Evolutionary conservation across 306 rosid genomes (phyloP), one percentile per base, ranked within the genome.

Genomic region (Bauhinia variegata): DNA sequence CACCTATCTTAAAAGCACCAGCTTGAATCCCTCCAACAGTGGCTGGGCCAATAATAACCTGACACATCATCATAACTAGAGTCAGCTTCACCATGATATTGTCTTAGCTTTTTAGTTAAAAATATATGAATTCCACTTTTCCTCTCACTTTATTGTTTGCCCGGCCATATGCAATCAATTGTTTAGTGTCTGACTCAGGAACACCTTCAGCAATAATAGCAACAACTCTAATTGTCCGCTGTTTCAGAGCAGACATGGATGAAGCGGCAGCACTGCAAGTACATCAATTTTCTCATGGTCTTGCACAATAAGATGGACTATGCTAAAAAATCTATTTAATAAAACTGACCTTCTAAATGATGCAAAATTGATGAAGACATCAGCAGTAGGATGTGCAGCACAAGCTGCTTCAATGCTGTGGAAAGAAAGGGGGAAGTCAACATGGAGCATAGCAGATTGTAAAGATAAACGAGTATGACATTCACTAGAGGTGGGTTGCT

Each of bases 1-100:
- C 99, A 67, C 99, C 99, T 17, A 95, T 95, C 89, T 90, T 95
- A 83, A 95, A 95, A 66, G 99, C 99, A 46, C 97, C 99, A 5
- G 99, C 99, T 84, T 95, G 99, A 80, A 95, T 86, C 52, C 99
- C 99, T 74, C 99, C 99, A 71, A 95, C 97, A 18, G 99, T 95
- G 41, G 99, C 99, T 60, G 97, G 99, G 62, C 99, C 96, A 77
- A 95, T 77, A 71, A 90, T 91, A 75, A 95, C 96, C 98, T 93
- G 78, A 67, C 70, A 78, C 30, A 68, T 34, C 63, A 80, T 37
- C 48, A 73, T 19, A 66, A 78, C 30, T 52, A 32, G 60, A 72
- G 47, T 83, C 44, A 75, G 71, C 23, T 47, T 65, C 63, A 11
- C 67, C 33, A 11, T 30, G 28, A 23, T 66, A n/a, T 55, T 64